phyloP scores from a whole-genome alignment of 164 flowering plant species.

The Umbellularia californica region DNA sequence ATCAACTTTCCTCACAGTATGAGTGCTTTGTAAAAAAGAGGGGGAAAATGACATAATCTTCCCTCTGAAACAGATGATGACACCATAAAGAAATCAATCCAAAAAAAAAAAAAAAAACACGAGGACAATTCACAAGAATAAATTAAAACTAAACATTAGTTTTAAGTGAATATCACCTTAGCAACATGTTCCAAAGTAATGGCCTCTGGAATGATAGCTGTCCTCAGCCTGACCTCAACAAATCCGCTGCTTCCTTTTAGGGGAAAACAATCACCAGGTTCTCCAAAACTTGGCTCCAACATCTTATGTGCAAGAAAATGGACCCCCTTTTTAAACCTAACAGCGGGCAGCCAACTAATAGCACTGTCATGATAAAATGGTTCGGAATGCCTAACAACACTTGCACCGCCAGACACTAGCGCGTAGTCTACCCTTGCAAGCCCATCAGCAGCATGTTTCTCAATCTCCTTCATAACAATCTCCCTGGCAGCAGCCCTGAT shows the following conservation, averaged over 20 bases:
- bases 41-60: not conserved
- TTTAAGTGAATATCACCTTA: slow-evolving; percentile 40
- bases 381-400: slow-evolving; percentile 65
- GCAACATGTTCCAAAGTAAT: slow-evolving; percentile 85
- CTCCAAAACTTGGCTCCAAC: slow-evolving; percentile 85
- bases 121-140: not conserved
- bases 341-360: slow-evolving; percentile 24
- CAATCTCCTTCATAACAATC: slow-evolving; percentile 64
- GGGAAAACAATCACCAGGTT: slow-evolving; percentile 87
- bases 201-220: slow-evolving; percentile 73
- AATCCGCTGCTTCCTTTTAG: slow-evolving; percentile 71
- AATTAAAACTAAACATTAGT: too few species aligned
- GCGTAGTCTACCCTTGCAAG: slow-evolving; percentile 85
- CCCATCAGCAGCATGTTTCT: slow-evolving; percentile 84
- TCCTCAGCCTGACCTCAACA: slow-evolving; percentile 60
- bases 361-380: slow-evolving; percentile 31
- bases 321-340: slow-evolving; percentile 21
- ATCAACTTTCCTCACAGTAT: too few species aligned
- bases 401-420: slow-evolving; percentile 56
- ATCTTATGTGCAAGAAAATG: slow-evolving; percentile 49
- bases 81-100: not conserved
- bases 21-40: too few species aligned
- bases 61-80: not conserved
- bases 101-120: not conserved
- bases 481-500: slow-evolving; percentile 55